Conservation (phyloP, 306 rosid genomes). For the Gynostemma pentaphyllum region DNA sequence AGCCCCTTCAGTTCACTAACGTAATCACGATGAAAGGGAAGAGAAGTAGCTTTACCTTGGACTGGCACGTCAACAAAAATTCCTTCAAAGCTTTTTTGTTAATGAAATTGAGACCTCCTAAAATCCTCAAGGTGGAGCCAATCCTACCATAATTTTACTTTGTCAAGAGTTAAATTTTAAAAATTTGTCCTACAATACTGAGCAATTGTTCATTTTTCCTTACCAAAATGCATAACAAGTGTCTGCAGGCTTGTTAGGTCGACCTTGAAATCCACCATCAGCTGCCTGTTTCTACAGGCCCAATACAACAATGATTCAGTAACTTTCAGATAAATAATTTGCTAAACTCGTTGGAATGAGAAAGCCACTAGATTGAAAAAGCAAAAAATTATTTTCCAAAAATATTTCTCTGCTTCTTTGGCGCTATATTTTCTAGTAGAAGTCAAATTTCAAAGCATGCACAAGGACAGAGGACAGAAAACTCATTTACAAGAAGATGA, state of each 20-base stretch:
- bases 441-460: slow-evolving; percentile 1
- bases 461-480: not conserved
- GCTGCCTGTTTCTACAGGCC: slow-evolving; percentile 56
- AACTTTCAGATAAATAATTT: not conserved
- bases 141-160: slow-evolving; percentile 40
- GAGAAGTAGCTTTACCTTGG: slow-evolving; percentile 37
- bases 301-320: slow-evolving; percentile 5
- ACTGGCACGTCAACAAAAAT: slow-evolving; percentile 72
- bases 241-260: slow-evolving; percentile 77
- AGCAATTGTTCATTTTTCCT: slow-evolving; percentile 10
- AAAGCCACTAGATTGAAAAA: not conserved
- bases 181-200: slow-evolving; percentile 1
- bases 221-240: slow-evolving; percentile 96
- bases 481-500: not conserved
- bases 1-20: not conserved
- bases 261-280: slow-evolving; percentile 94
- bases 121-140: slow-evolving; percentile 58
- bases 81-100: slow-evolving; percentile 41
- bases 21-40: not conserved
- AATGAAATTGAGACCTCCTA: slow-evolving; percentile 56
- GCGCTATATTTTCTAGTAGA: not conserved
- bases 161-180: slow-evolving; percentile 20
- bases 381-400: not conserved
- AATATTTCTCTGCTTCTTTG: not conserved
- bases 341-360: not conserved